Evolutionary conservation across 257 asterid genomes (phyloP), one percentile per base, ranked within the genome.

Genomic region (Solanum paucissectum): DNA sequence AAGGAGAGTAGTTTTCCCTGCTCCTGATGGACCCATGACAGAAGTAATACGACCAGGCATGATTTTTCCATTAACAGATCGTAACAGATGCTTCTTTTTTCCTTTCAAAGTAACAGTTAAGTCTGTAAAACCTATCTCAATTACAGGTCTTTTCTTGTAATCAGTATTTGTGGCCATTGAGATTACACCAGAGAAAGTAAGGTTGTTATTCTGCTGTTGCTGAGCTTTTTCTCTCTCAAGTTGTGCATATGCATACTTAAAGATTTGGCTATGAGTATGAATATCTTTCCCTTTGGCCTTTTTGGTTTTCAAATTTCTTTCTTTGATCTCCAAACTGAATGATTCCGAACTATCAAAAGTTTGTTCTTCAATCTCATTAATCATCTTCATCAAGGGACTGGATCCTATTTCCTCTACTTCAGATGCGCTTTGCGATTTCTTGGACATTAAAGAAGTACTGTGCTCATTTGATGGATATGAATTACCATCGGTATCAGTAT

Each of bases 1-100:
- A 75, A 97, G 97, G 32, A 97, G 89, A 89, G 99, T 97, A 49
- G 99, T 97, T 91, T 97, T 97, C 36, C 99, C 99, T 25, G 99
- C 98, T 86, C 99, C 99, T 2, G 99, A 97, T 18, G 98, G 99
- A 36, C 99, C 99, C 99, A 97, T 97, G 38, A 97, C 97, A 89
- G 99, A 98, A 55, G 99, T 95, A 42, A 97, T 95, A 25, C 95
- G 94, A 88, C 98, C 96, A 20, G 98, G 96, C 91, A 75, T 90
- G 87, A 95, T 93, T 88, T 94, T 96, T 32, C 99, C 99, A 14
- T 91, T 95, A 83, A 95, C 89, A 36, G 94, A 94, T 91, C 96
- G 92, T 83, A 97, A 92, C 84, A 97, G 95, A 86, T 89, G 93
- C 86, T 90, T 94, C 90, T 92, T 93, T 88, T 93, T 92, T 64